Evolutionary conservation across 345 rosid species (phyloP), one percentile per base, ranked within the genome.

Genomic region (Physaria fendleri): DNA sequence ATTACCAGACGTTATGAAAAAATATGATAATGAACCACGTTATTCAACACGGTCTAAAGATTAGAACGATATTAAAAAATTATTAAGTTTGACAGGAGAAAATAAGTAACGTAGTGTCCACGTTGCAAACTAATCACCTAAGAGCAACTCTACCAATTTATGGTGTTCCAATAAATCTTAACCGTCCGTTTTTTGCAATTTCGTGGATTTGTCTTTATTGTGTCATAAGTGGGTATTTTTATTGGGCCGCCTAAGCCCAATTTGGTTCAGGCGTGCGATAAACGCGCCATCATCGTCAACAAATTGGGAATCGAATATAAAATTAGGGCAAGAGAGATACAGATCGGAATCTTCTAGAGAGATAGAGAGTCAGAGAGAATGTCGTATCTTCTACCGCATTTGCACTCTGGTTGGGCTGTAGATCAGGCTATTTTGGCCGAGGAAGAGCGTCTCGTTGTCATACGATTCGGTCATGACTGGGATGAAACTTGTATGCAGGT

Each of bases 401-500:
- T 90, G 72, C 95, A 87, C 80, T 84, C 97, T 0, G 97, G 97
- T 17, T 84, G 95, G 97, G 97, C 95, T 2, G 97, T 87, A 0
- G 97, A 90, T 64, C 97, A 90, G 81, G 84, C 95, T 61, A 90
- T 90, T 69, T 74, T 90, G 4, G 88, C 97, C 28, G 97, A 87
- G 75, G 97, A 90, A 74, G 97, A 87, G 76, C 88, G 95, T 66
- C 87, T 87, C 24, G 97, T 85, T 16, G 80, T 87, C 78, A 87
- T 90, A 24, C 84, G 93, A 13, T 90, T 90, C 74, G 97, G 95
- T 58, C 97, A 81, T 51, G 97, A 90, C 49, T 90, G 97, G 97
- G 97, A 90, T 64, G 97, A 90, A 42, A 90, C 93, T 38, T 87
- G 97, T 58, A 90, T 87, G 97, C 93, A 90, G 97, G 97, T 90